Base-by-base conservation (phyloP, 2,329 filamentous ascomycete genomes). In the Tolypocladium sp. region DNA sequence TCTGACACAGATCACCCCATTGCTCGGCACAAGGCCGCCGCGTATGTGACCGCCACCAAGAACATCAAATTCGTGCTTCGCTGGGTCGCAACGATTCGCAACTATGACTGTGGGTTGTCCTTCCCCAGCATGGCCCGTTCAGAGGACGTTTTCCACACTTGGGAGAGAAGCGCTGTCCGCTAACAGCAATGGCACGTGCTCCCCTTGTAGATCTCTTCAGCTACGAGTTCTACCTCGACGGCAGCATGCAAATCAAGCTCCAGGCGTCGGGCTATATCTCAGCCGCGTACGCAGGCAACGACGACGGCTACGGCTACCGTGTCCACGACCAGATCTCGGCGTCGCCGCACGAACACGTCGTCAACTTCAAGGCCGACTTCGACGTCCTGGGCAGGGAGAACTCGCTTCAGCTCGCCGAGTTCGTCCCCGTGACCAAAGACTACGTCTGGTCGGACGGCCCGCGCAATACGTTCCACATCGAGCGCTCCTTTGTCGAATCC, bases 251-350 rank as follows among this genome's bases (percentile, higher is more conserved):
- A 13, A 75, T 83, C 42, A 77, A 82, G 56, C 77, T 81, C 0
- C 71, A 79, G 12, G 79, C 81, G 1, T 78, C 75, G 0, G 80
- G 85, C 0, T 84, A 81, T 64, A 82, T 85, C 59, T 77, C 81
- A 64, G 73, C 73, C 0, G 76, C 79, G 0, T 80, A 75, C 66
- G 79, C 74, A 56, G 72, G 72, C 2, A 66, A 76, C 44, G 78
- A 79, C 55, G 66, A 73, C 1, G 79, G 79, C 56, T 82, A 81
- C 59, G 80, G 80, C 7, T 82, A 73, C 64, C 69, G 75, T 38
- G 79, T 83, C 55, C 76, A 80, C 61, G 77, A 82, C 58, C 67
- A 70, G 33, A 68, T 81, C 1, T 74, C 73, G 1, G 79, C 79
- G 7, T 76, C 73, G 35, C 81, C 82, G 74, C 81, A 84, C 66